Conservation (phyloP, 2,329 filamentous ascomycete genomes). For the Pseudomassariella vexata region DNA sequence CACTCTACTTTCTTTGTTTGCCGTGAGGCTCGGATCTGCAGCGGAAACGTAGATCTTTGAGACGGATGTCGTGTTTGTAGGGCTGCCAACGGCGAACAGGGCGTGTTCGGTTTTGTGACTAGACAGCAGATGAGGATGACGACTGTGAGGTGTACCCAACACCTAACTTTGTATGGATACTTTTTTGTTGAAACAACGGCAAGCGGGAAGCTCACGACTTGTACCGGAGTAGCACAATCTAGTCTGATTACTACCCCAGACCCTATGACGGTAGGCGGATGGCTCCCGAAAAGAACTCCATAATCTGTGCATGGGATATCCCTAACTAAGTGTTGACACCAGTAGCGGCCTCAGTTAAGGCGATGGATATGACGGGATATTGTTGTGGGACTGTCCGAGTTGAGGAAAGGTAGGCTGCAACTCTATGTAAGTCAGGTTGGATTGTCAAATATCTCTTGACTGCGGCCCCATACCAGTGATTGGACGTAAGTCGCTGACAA, state of each 20-base stretch:
- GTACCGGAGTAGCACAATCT: constrained; percentile 1
- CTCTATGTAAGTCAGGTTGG: not conserved
- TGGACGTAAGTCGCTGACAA: no score
- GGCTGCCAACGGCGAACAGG: constrained; percentile 4
- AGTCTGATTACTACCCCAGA: not conserved
- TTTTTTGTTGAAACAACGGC: no score
- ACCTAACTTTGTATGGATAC: no score
- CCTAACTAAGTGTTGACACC: not conserved
- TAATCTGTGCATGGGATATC: not conserved
- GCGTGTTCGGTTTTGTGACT: constrained; percentile 5
- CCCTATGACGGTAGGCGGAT: not conserved
- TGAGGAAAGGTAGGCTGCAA: constrained; percentile 3
- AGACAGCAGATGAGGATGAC: not conserved
- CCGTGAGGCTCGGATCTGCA: no score
- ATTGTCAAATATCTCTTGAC: no score
- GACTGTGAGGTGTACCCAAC: not conserved
- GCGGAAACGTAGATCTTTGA: not conserved
- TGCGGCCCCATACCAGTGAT: no score
- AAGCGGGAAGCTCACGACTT: constrained; percentile 3
- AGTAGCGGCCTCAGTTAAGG: not conserved
- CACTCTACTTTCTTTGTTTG: constrained; percentile 8
- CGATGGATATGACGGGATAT: not conserved
- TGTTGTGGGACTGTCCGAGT: constrained; percentile 1
- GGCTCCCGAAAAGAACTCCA: not conserved
- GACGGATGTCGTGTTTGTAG: constrained; percentile 9